Evolutionary conservation across 2,329 filamentous ascomycete species (phyloP).

Genomic region (Colletotrichum salicis): DNA sequence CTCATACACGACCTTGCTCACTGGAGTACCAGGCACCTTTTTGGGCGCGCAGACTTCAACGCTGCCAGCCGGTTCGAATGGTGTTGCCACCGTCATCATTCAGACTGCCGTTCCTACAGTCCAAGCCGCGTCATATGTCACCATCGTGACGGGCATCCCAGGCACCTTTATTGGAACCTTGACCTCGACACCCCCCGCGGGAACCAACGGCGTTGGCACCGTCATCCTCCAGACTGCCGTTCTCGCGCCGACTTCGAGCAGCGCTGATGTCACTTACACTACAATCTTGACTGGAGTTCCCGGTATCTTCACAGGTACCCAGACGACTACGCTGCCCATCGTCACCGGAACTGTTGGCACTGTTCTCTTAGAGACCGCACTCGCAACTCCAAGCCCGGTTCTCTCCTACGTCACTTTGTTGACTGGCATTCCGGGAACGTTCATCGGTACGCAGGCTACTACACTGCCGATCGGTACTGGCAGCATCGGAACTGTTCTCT

Average conservation of each 20-base stretch:
- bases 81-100: constrained; percentile 1
- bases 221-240: constrained; percentile 11
- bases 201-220: neutral
- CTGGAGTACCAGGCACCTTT: neutral
- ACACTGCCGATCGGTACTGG: neutral
- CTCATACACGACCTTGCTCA: constrained; percentile 1
- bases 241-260: constrained; percentile 3
- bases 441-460: neutral
- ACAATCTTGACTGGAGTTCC: constrained; percentile 7
- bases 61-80: neutral
- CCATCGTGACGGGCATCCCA: constrained; percentile 4
- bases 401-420: neutral
- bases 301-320: constrained; percentile 10
- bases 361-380: constrained; percentile 13
- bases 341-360: constrained; percentile 6
- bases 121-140: neutral
- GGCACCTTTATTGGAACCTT: neutral
- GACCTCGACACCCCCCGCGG: constrained; percentile 9
- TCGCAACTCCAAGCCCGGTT: neutral
- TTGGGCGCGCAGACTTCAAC: neutral
- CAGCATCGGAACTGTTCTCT: constrained; percentile 5
- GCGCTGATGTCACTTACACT: neutral
- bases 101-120: constrained; percentile 13
- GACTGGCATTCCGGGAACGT: constrained; percentile 7
- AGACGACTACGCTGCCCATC: constrained; percentile 3